Conservation (phyloP, 108 stramenopile species). For the Parietichytrium sp. region DNA sequence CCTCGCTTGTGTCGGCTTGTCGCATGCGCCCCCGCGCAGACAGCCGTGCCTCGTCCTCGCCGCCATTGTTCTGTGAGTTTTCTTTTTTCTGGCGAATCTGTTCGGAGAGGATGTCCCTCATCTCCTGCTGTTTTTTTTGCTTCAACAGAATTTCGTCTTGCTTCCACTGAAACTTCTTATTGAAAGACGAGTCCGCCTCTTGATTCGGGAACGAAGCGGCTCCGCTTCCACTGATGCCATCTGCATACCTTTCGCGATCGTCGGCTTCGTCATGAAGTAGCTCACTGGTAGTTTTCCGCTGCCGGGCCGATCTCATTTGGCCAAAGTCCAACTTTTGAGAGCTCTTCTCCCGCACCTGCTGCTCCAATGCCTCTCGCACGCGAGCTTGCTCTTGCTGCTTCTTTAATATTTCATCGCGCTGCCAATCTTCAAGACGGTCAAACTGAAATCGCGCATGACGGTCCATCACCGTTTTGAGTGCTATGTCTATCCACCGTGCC, state of each 20-base stretch:
- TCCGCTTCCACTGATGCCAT: not conserved
- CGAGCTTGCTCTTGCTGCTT: not conserved
- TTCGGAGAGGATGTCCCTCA: not conserved
- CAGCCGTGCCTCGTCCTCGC: not conserved
- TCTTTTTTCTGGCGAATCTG: not conserved
- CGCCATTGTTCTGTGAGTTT: not conserved
- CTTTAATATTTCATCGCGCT: not conserved
- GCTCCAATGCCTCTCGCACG: not conserved
- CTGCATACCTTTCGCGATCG: not conserved
- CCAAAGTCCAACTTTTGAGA: not conserved
- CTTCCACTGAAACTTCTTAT: not conserved
- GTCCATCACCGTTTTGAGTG: no score
- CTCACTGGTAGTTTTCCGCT: not conserved
- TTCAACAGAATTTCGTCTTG: not conserved
- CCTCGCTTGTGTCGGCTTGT: no score
- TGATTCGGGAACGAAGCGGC: not conserved
- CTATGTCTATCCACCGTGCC: no score
- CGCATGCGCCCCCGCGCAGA: no score
- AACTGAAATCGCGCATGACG: constrained; percentile 10
- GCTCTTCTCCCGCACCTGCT: constrained; percentile 7
- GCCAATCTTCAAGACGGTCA: constrained; percentile 28
- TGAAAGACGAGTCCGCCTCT: not conserved
- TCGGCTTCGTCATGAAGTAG: not conserved
- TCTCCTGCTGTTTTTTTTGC: not conserved
- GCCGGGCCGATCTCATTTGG: not conserved